These are phyloP conservation scores for Aspergillus haitiensis DNA, from an alignment of 495 filamentous ascomycete genomes.

Conservation along the genomic window DNA sequence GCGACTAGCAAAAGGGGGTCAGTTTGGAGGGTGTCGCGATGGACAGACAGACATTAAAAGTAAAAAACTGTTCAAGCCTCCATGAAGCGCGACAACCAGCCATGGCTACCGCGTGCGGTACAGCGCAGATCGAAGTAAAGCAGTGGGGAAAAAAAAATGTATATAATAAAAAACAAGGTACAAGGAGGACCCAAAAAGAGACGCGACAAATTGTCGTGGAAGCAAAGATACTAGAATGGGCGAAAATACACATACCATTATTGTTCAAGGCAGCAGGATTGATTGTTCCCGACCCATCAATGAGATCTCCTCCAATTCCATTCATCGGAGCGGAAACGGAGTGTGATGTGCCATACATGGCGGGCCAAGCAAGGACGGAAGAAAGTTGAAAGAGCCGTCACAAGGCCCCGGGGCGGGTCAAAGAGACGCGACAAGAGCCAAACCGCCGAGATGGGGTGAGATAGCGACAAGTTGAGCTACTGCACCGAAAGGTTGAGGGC, in stretches of 20 bases:
- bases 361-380: constrained; percentile 41
- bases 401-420: constrained; percentile 39
- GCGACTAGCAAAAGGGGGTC: constrained; percentile 46
- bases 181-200: constrained; percentile 7
- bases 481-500: constrained; percentile 27
- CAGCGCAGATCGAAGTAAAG: background rate
- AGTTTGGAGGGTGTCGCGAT: constrained; percentile 40
- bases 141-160: background rate
- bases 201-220: background rate
- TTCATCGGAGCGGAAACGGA: constrained; percentile 55
- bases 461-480: constrained; percentile 26
- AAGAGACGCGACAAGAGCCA: constrained; percentile 31
- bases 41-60: constrained; percentile 21
- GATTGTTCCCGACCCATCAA: constrained; percentile 76
- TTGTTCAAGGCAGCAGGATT: constrained; percentile 73
- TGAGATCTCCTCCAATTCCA: constrained; percentile 60
- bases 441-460: constrained; percentile 22
- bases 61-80: constrained; percentile 19
- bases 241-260: constrained; percentile 50
- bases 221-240: background rate
- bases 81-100: constrained; percentile 13
- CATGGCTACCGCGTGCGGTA: constrained; percentile 5
- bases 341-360: constrained; percentile 60
- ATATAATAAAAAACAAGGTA: background rate
- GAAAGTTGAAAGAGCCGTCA: constrained; percentile 31